A percentile compares a stretch with the other conserved stretches of the same genome.
phyloP scores from a whole-genome alignment of 1,284 basidiomycete genomes.

The Marasmius fiardii region DNA sequence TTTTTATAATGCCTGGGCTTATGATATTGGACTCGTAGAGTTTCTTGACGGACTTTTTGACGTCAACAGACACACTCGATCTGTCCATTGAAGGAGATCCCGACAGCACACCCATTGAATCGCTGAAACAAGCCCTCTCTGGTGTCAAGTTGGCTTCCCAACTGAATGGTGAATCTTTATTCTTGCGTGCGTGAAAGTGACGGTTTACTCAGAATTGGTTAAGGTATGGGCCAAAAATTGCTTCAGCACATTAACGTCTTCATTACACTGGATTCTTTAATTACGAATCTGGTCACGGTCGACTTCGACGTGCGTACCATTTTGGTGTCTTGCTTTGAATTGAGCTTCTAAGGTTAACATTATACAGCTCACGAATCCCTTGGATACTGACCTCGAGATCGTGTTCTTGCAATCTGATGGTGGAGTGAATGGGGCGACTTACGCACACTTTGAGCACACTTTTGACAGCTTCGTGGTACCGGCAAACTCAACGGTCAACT shows the following conservation, averaged over 20 bases:
- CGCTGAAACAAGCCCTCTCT: constrained; percentile 55
- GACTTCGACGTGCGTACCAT: constrained; percentile 48
- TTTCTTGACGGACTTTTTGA: constrained; percentile 56
- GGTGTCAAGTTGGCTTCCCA: constrained; percentile 49
- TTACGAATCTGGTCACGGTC: constrained; percentile 48
- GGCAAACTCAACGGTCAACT: constrained; percentile 52
- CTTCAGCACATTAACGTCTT: constrained; percentile 48
- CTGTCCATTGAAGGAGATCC: constrained; percentile 59
- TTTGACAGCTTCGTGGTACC: constrained; percentile 57
- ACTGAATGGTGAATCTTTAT: constrained; percentile 35
- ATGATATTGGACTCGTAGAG: constrained; percentile 23
- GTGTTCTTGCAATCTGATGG: constrained; percentile 55
- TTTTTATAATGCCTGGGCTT: constrained; percentile 2
- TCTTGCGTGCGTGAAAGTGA: background rate
- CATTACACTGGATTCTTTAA: constrained; percentile 46
- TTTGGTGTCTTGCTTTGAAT: background rate
- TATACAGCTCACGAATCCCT: constrained; percentile 49
- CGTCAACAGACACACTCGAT: constrained; percentile 41
- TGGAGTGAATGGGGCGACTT: constrained; percentile 47
- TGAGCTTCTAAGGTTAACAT: constrained; percentile 1
- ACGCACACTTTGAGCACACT: constrained; percentile 52
- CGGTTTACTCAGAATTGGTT: background rate
- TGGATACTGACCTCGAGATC: constrained; percentile 53
- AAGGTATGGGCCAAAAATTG: constrained; percentile 34
- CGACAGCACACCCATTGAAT: constrained; percentile 60